Conservation (phyloP, 2,329 filamentous ascomycete genomes). For the Diaporthe sp. region DNA sequence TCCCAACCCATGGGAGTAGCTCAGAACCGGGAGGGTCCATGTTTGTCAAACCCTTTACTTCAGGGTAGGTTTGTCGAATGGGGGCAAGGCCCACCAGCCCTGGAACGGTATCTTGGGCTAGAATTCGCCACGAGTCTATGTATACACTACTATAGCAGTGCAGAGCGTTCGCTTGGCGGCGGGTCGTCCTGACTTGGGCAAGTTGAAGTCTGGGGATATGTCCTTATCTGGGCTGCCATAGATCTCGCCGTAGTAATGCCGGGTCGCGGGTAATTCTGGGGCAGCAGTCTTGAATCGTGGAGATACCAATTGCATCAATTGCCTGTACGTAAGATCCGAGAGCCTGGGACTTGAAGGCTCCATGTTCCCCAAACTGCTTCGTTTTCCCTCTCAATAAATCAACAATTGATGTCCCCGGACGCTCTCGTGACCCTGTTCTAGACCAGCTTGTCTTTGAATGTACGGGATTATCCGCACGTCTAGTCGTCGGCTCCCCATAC, state of each 20-base stretch:
- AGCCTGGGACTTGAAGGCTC: conserved; percentile 5
- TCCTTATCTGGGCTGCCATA: conserved; percentile 26
- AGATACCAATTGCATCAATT: conserved; percentile 18
- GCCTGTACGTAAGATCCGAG: conserved; percentile 23
- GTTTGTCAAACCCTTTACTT: conserved; percentile 28
- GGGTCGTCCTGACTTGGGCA: conserved; percentile 20
- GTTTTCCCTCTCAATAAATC: neutral
- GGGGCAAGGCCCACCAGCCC: neutral
- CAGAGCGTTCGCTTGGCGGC: neutral
- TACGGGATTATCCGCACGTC: neutral
- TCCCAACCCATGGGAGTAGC: neutral
- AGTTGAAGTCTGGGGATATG: conserved; percentile 12
- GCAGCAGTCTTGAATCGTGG: conserved; percentile 17
- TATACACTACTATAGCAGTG: neutral
- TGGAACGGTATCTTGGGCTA: conserved; percentile 4
- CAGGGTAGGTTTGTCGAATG: neutral
- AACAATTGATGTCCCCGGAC: neutral
- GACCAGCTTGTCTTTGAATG: neutral
- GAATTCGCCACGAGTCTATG: conserved; percentile 9
- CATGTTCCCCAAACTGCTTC: neutral
- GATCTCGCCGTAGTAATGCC: conserved; percentile 23
- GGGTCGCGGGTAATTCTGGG: conserved; percentile 28
- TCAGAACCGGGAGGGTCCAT: conserved; percentile 20
- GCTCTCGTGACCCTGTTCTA: conserved; percentile 1
- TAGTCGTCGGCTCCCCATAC: neutral